Evolutionary conservation across 768 basidiomycete genomes (phyloP), one percentile per base, ranked within the genome.

Genomic region (Podaxis sp.): DNA sequence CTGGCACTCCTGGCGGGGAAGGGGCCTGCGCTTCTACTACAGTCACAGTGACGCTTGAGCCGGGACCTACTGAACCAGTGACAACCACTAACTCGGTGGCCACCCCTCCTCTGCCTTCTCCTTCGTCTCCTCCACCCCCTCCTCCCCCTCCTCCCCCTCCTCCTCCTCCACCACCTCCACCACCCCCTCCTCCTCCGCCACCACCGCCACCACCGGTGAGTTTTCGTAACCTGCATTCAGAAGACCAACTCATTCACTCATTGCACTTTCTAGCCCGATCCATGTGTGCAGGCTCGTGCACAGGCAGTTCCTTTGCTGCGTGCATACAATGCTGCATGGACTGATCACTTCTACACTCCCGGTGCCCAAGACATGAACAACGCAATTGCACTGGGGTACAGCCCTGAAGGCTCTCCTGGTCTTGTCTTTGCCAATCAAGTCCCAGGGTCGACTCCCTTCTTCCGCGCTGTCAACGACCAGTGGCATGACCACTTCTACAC

Each of bases 401-500:
- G 5, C 3, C 13, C 33, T 30, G 33, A 55, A 12, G 17, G 33
- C 17, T n/a, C 33, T 22, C 53, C 53, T 12, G 53, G 53, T 39
- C 53, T 13, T 11, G n/a, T 55, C n/a, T 55, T 38, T 33, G 22
- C 13, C 12, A 38, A 15, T n/a, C 53, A 55, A 38, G 53, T 55
- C n/a, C 53, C 53, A 3, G 15, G 17, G 13, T 55, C 53, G 5
- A 33, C 38, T 8, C 33, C 53, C 4, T 39, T 38, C 53, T 38
- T 55, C 53, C 38, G 53, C 7, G 53, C 53, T n/a, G 8, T 55
- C 33, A 55, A n/a, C n/a, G 53, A 55, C n/a, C 13, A 15, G 13
- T 55, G 53, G 53, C 53, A 55, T n/a, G 53, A 55, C 53, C 53
- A 55, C 36, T 55, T 55, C 36, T 55, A 55, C 8, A 55, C 53